Conservation (phyloP, 1,284 basidiomycete genomes). For the Trichosporon sp. region DNA sequence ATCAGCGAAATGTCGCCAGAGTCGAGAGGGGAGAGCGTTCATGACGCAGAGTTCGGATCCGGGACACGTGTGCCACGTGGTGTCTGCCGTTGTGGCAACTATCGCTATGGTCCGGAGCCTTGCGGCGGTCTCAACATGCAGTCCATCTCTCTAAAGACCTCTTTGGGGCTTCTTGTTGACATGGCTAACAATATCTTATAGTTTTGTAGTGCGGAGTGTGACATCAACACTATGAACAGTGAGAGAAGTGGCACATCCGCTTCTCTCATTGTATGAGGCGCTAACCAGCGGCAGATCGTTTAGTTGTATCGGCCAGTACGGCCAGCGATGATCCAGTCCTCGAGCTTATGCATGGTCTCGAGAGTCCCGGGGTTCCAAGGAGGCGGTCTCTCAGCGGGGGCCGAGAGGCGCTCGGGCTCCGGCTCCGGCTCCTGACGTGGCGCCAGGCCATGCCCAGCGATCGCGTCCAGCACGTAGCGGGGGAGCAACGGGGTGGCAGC, state of each 20-base stretch:
- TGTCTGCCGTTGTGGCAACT: neutral
- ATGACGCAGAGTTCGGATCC: conserved; percentile 4
- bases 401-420: too few species aligned
- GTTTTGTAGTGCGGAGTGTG: too few species aligned
- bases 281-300: too few species aligned
- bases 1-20: neutral
- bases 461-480: neutral
- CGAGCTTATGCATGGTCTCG: neutral
- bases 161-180: too few species aligned
- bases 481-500: neutral
- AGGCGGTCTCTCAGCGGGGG: neutral
- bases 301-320: neutral
- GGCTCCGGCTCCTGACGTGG: neutral
- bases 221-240: too few species aligned
- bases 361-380: neutral
- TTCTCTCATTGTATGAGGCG: too few species aligned
- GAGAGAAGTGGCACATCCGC: too few species aligned
- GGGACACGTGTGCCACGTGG: neutral
- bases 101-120: too few species aligned
- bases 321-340: neutral
- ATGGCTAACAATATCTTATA: too few species aligned
- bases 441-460: neutral
- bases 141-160: too few species aligned
- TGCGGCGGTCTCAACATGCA: too few species aligned
- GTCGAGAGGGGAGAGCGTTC: neutral